phyloP scores from a whole-genome alignment of 1,284 basidiomycete species.

The Puccinia coronata region DNA sequence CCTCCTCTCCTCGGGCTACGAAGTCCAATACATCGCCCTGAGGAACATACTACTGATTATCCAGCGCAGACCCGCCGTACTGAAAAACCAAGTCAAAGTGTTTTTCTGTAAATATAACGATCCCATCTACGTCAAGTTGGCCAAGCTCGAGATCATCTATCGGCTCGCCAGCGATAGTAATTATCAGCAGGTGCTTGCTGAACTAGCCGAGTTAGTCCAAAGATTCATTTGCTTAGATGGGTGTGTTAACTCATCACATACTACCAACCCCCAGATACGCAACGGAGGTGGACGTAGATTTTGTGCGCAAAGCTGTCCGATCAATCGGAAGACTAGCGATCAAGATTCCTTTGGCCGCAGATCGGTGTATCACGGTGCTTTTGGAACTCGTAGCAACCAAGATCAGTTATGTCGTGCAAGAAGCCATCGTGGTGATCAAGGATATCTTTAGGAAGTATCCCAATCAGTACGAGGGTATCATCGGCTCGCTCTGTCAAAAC shows the following conservation, averaged over 20 bases:
- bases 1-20: constrained; percentile 88
- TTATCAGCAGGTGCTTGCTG: constrained; percentile 84
- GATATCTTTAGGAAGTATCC: constrained; percentile 98
- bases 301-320: constrained; percentile 93
- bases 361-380: constrained; percentile 83
- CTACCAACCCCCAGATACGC: constrained; percentile 71
- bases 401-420: constrained; percentile 95
- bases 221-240: neutral
- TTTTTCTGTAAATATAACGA: constrained; percentile 99
- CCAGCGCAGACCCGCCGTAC: constrained; percentile 84
- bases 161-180: constrained; percentile 87
- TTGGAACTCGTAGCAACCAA: constrained; percentile 87
- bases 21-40: constrained; percentile 96
- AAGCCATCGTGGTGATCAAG: constrained; percentile 94
- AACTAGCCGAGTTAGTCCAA: constrained; percentile 79
- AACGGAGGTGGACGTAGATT: constrained; percentile 96
- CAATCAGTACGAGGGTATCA: constrained; percentile 91
- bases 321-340: constrained; percentile 95
- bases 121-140: constrained; percentile 94
- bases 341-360: constrained; percentile 87
- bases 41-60: constrained; percentile 96
- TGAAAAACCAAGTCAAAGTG: constrained; percentile 96
- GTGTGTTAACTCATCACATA: neutral
- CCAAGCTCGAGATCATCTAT: constrained; percentile 98
- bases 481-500: constrained; percentile 86